A percentile compares a stretch with the other conserved stretches of the same genome.
These are phyloP conservation scores for Psilocybe sp. DNA, from an alignment of 768 basidiomycete genomes.

Conservation along the genomic window DNA sequence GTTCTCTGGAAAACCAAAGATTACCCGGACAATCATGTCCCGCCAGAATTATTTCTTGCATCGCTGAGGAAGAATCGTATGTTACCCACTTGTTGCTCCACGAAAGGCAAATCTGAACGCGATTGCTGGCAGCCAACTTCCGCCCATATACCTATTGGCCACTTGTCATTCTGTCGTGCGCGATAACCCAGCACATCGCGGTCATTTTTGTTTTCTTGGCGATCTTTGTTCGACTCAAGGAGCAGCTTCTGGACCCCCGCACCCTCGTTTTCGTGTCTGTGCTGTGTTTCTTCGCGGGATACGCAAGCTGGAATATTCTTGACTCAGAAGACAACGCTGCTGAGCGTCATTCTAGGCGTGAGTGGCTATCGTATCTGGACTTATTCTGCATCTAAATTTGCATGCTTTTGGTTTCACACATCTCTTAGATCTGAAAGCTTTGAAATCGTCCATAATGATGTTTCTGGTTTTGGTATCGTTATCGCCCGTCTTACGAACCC, in stretches of 20 bases:
- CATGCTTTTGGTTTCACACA: not conserved
- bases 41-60: conserved; percentile 67
- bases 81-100: not conserved
- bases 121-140: conserved; percentile 61
- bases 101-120: conserved; percentile 3
- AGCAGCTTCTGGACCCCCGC: conserved; percentile 63
- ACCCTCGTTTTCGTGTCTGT: conserved; percentile 65
- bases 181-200: conserved; percentile 83
- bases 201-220: conserved; percentile 80
- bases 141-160: conserved; percentile 75
- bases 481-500: conserved; percentile 85
- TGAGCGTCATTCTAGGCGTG: conserved; percentile 29
- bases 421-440: conserved; percentile 59
- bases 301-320: conserved; percentile 59
- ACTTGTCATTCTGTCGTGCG: conserved; percentile 64
- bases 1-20: conserved; percentile 77
- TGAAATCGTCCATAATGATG: conserved; percentile 83
- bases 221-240: conserved; percentile 71
- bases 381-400: not conserved
- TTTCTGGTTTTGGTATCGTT: conserved; percentile 87
- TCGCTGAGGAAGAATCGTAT: conserved; percentile 78
- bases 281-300: conserved; percentile 57
- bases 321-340: conserved; percentile 26
- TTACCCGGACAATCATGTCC: conserved; percentile 86
- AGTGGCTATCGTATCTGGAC: conserved; percentile 10